phyloP scores from a whole-genome alignment of 2,329 filamentous ascomycete species.

The Cryphonectria japonica region DNA sequence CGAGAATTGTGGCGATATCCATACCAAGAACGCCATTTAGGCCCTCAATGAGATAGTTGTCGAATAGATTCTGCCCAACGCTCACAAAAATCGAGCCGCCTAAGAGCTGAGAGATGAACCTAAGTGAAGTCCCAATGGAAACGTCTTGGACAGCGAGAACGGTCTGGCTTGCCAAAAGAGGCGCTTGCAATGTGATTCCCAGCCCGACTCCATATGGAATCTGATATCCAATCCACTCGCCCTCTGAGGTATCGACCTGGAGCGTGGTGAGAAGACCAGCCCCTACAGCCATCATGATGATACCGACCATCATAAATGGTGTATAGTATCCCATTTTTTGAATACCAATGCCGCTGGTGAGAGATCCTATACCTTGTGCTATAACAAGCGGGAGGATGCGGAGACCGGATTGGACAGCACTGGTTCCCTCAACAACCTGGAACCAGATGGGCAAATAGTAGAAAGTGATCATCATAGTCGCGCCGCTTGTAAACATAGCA shows the following conservation, averaged over 20 bases:
- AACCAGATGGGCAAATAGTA: slow-evolving; percentile 41
- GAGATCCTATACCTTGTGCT: slow-evolving; percentile 41
- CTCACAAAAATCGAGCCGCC: not conserved
- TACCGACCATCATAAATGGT: slow-evolving; percentile 33
- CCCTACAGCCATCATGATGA: no score
- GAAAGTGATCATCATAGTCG: slow-evolving; percentile 37
- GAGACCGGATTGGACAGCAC: slow-evolving; percentile 43
- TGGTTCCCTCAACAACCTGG: slow-evolving; percentile 38
- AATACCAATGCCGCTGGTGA: slow-evolving; percentile 39
- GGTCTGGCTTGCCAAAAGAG: not conserved
- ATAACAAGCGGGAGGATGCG: slow-evolving; percentile 46
- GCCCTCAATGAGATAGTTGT: not conserved
- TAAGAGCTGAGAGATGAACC: not conserved
- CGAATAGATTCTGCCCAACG: not conserved
- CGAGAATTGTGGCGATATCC: no score
- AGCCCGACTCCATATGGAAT: slow-evolving; percentile 9
- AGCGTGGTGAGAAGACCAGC: no score
- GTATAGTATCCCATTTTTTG: not conserved
- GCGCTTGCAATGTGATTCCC: not conserved
- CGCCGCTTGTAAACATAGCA: slow-evolving; percentile 41
- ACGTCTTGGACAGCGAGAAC: not conserved
- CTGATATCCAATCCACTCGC: slow-evolving; percentile 24
- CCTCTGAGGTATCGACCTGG: no score
- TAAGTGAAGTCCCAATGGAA: not conserved
- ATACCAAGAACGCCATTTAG: no score